A percentile compares a stretch with the other conserved stretches of the same genome.
Conservation (phyloP, 495 filamentous ascomycete species). For the Chaetomium tenue region DNA sequence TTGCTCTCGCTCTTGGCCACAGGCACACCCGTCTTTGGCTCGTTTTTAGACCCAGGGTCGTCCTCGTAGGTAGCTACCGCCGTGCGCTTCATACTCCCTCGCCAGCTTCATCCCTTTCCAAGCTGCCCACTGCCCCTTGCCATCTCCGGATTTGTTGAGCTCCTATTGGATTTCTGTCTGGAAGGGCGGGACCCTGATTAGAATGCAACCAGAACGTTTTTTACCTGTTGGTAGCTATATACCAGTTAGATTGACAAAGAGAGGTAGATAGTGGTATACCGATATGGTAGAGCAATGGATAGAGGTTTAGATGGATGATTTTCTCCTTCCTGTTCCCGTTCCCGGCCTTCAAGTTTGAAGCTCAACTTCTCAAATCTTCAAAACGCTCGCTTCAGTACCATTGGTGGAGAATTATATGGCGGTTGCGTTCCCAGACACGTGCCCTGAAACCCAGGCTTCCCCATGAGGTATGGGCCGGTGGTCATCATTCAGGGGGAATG, state of each 20-base stretch:
- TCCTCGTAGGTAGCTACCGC: conserved; percentile 55
- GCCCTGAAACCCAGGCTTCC: neutral
- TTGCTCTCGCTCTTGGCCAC: too few relatives aligned
- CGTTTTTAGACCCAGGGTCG: conserved; percentile 20
- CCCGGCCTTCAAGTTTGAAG: neutral
- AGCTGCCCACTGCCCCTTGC: conserved; percentile 55
- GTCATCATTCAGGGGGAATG: neutral
- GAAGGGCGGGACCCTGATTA: too few relatives aligned
- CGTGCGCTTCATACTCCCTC: conserved; percentile 55
- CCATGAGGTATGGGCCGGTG: neutral
- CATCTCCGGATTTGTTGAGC: conserved; percentile 54
- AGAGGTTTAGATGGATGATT: too few relatives aligned
- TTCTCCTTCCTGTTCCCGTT: too few relatives aligned
- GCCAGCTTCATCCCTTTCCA: conserved; percentile 58
- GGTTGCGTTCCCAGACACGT: neutral
- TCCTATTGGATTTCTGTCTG: conserved; percentile 43
- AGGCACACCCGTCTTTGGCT: too few relatives aligned
- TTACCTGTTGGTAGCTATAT: too few relatives aligned
- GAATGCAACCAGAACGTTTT: too few relatives aligned
- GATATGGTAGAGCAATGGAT: too few relatives aligned
- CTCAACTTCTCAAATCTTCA: neutral
- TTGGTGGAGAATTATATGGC: conserved; percentile 12
- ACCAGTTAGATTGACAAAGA: too few relatives aligned
- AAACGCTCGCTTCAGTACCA: neutral
- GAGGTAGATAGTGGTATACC: too few relatives aligned